Conservation (phyloP, 495 filamentous ascomycete species). For the Rostrohypoxylon terebratum region DNA sequence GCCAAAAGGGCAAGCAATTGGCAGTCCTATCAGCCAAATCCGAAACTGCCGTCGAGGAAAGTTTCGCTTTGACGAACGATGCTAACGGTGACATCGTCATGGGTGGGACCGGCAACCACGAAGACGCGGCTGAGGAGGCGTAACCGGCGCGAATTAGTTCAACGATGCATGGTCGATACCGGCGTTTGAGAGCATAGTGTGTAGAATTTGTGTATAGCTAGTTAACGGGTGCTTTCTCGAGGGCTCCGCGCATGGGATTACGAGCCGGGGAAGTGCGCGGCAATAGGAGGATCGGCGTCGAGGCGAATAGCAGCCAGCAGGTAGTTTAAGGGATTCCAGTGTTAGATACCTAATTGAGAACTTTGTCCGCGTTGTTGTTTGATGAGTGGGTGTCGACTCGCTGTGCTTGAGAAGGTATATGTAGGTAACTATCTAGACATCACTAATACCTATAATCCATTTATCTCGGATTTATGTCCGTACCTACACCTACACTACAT, state of each 20-base stretch:
- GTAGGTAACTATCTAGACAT: too few species aligned
- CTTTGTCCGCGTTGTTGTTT: not conserved
- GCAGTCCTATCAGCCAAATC: conserved; percentile 40
- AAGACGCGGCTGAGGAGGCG: conserved; percentile 45
- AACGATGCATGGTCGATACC: not conserved
- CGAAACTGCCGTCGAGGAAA: conserved; percentile 30
- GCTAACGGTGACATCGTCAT: conserved; percentile 27
- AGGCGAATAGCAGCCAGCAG: not conserved
- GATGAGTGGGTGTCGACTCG: too few species aligned
- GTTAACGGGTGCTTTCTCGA: not conserved
- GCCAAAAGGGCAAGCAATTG: conserved; percentile 47
- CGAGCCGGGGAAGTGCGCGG: not conserved
- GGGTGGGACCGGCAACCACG: conserved; percentile 35
- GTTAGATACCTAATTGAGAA: conserved; percentile 16
- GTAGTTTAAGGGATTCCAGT: conserved; percentile 3
- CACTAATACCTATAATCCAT: too few species aligned
- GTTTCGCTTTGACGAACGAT: conserved; percentile 17
- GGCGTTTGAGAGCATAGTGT: not conserved
- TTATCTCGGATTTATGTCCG: too few species aligned
- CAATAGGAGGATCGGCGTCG: conserved; percentile 13
- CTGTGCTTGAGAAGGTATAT: too few species aligned
- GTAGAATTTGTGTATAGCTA: conserved; percentile 18
- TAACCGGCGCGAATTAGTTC: conserved; percentile 42
- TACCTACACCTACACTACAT: too few species aligned
- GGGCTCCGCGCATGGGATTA: not conserved